Percentiles rank a stretch among this genome's conserved stretches.
phyloP scores from a whole-genome alignment of 495 filamentous ascomycete species.

The Halenospora varia region DNA sequence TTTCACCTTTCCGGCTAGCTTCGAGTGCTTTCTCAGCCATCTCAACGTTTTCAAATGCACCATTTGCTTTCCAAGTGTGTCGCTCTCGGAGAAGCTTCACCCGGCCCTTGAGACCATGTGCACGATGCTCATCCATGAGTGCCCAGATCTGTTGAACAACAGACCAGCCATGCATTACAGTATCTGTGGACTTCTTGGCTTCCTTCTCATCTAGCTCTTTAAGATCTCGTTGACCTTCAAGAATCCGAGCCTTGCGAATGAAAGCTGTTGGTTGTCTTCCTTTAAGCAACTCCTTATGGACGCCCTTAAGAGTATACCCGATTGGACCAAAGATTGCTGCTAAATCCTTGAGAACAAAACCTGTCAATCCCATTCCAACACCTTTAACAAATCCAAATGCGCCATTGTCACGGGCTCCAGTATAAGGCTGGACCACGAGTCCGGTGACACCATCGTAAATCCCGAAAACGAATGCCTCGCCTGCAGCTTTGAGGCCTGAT shows the following conservation, averaged over 20 bases:
- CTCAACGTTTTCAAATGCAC: conserved; percentile 42
- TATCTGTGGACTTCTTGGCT: conserved; percentile 18
- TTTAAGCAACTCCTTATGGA: conserved; percentile 49
- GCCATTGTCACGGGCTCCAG: conserved; percentile 56
- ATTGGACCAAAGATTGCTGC: conserved; percentile 59
- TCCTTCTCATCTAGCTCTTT: conserved; percentile 28
- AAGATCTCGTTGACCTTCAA: conserved; percentile 41
- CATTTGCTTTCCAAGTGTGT: conserved; percentile 27
- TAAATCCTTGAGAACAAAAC: conserved; percentile 67
- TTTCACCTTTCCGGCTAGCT: conserved; percentile 31
- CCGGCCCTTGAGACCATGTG: conserved; percentile 28
- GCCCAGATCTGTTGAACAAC: conserved; percentile 37
- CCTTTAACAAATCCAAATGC: conserved; percentile 60
- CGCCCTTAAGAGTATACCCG: conserved; percentile 63
- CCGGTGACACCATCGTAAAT: conserved; percentile 73
- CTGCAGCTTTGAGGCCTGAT: conserved; percentile 62
- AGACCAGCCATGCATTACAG: conserved; percentile 37
- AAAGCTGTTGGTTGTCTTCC: conserved; percentile 40
- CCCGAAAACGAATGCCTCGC: conserved; percentile 64
- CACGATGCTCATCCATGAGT: conserved; percentile 34
- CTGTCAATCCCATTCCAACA: conserved; percentile 69
- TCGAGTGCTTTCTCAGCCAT: conserved; percentile 38
- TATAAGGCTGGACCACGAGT: conserved; percentile 59
- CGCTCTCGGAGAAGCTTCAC: conserved; percentile 25
- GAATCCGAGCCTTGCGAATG: conserved; percentile 44